Percentiles rank a stretch among this genome's conserved stretches.
phyloP scores from a whole-genome alignment of 75 land plant species.

The Larix kaempferi region DNA sequence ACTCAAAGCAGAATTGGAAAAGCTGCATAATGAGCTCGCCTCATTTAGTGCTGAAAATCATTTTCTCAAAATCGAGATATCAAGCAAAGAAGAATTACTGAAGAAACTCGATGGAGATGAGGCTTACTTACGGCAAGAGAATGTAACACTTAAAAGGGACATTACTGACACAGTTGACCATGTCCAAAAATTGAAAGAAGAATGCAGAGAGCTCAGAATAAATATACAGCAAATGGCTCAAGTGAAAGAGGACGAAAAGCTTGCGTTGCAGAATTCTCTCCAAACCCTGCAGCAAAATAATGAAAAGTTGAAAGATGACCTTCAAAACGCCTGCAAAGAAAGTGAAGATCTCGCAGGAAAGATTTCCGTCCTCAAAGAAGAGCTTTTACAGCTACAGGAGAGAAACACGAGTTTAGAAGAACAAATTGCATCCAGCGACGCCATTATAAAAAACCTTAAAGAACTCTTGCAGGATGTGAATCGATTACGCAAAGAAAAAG shows the following conservation, averaged over 20 bases:
- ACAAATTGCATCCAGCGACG: background rate
- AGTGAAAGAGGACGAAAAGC: background rate
- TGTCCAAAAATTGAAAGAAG: constrained; percentile 1
- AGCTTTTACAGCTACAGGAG: constrained; percentile 3
- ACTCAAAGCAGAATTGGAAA: background rate
- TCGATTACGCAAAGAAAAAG: too few relatives aligned
- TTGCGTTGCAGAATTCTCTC: constrained; percentile 8
- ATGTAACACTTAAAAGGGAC: background rate
- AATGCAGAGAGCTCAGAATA: constrained; percentile 1
- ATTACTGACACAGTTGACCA: background rate
- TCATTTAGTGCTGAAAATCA: background rate
- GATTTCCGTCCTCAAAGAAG: background rate
- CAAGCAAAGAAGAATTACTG: constrained; percentile 4
- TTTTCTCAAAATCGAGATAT: constrained; percentile 2
- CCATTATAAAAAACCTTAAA: background rate
- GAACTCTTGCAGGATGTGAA: too few relatives aligned
- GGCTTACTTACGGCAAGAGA: constrained; percentile 2
- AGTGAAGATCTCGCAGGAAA: background rate
- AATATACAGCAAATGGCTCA: background rate
- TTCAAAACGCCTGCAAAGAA: background rate
- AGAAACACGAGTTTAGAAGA: constrained; percentile 8
- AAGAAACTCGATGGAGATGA: constrained; percentile 1
- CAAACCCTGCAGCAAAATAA: background rate
- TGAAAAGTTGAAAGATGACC: constrained; percentile 4
- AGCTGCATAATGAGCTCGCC: constrained; percentile 1